A percentile compares a stretch with the other conserved stretches of the same genome.
These are phyloP conservation scores for Saururus chinensis DNA, from an alignment of 164 flowering plant species.

Conservation along the genomic window DNA sequence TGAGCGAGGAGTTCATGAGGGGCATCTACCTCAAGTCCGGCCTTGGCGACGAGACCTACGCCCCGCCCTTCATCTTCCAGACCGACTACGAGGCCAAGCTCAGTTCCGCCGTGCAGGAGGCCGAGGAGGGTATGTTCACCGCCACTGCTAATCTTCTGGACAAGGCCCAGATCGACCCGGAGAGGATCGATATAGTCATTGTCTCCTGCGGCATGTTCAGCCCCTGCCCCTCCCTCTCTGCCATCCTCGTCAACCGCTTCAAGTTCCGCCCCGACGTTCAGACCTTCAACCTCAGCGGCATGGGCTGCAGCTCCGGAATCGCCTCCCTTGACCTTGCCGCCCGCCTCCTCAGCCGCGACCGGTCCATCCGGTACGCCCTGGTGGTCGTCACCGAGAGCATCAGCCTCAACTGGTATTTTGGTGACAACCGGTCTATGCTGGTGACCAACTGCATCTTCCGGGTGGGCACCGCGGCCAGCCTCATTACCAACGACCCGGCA, in stretches of 20 bases:
- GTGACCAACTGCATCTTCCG: constrained; percentile 55
- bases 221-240: constrained; percentile 34
- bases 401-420: constrained; percentile 51
- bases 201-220: constrained; percentile 43
- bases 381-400: constrained; percentile 47
- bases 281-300: constrained; percentile 45
- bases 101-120: constrained; percentile 31
- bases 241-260: constrained; percentile 35
- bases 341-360: constrained; percentile 17
- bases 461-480: constrained; percentile 40
- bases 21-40: constrained; percentile 42
- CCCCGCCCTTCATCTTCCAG: constrained; percentile 39
- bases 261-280: constrained; percentile 28
- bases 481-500: constrained; percentile 35
- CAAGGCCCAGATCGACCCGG: constrained; percentile 24
- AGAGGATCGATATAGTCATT: constrained; percentile 23
- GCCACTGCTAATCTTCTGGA: constrained; percentile 24
- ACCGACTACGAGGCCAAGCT: constrained; percentile 16
- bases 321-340: constrained; percentile 38
- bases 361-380: constrained; percentile 23
- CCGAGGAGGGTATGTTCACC: constrained; percentile 37
- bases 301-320: constrained; percentile 55
- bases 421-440: constrained; percentile 46
- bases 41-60: constrained; percentile 52
- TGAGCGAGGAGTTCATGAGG: constrained; percentile 38